Evolutionary conservation across 192 early-diverging fungal species (phyloP), one percentile per base, ranked within the genome.

Genomic region (Coemansia sp.): DNA sequence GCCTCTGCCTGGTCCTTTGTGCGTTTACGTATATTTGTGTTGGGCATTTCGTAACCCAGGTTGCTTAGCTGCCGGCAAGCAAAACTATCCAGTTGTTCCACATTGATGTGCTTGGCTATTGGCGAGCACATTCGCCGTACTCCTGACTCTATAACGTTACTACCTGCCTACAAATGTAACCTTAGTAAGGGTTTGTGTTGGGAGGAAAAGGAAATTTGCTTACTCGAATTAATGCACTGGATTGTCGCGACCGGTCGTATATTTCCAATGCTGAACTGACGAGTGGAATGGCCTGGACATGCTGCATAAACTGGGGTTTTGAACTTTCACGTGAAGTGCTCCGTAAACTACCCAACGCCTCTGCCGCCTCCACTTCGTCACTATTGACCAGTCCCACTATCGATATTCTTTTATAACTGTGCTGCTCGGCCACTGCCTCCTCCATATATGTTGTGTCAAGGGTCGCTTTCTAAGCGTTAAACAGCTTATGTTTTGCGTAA

Each of bases 201-300:
- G 4, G 38, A 15, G 51, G 10, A 20, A 45, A 38, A 20, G 41
- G 3, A 30, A 12, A 51, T 47, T 16, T 43, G 31, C 65, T 68
- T 68, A 68, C 65, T 28, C 65, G 58, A 7, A 62, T 71, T 50
- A 70, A 68, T 80, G 46, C 77, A 79, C 50, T 86, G 69, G 59
- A 59, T 55, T 77, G 68, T 61, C 88, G 87, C 12, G 86, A 85
- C n/a, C 78, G 80, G 50, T 87, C 86, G 56, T 93, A 93, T 10
- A 85, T 86, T 7, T 79, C 79, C 12, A 92, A 56, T 0, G 87
- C 85, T n/a, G 83, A 82, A 58, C 87, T 90, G 33, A 95, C 87
- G 8, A 93, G 43, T 10, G 91, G 91, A 26, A 91, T 80, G 58
- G 71, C 86, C 59, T 88, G 84, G 50, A 95, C 85, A 36, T 90